These are phyloP conservation scores for Hypoxylon sp. DNA, from an alignment of 2,329 filamentous ascomycete species.

Conservation along the genomic window DNA sequence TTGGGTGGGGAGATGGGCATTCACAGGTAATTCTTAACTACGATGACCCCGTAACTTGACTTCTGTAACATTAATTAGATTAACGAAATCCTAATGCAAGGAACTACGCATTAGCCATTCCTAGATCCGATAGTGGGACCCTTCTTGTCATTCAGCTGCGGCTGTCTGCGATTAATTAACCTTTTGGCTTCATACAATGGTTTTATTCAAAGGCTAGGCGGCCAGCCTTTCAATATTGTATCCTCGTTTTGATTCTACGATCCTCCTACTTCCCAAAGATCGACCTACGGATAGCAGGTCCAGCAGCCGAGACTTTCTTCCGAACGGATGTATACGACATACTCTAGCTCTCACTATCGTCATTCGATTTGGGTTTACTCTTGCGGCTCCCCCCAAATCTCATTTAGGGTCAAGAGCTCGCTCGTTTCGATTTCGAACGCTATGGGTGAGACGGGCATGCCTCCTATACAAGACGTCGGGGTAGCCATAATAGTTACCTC, in stretches of 20 bases:
- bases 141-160: not conserved
- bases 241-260: not conserved
- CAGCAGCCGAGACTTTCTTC: no score
- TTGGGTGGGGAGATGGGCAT: not conserved
- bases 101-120: not conserved
- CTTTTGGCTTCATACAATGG: not conserved
- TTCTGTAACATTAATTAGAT: conserved; percentile 12
- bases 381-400: not conserved
- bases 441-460: conserved; percentile 7
- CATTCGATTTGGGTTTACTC: not conserved
- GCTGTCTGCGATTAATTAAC: not conserved
- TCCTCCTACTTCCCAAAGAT: not conserved
- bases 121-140: not conserved
- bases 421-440: not conserved
- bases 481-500: conserved; percentile 23
- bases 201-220: not conserved
- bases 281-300: not conserved
- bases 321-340: not conserved
- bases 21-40: not conserved
- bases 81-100: conserved; percentile 16
- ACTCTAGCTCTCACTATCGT: no score
- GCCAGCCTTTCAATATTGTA: not conserved
- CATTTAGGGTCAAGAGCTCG: not conserved
- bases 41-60: not conserved
- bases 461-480: conserved; percentile 6